Conservation (phyloP, 2,329 filamentous ascomycete genomes). For the Colletotrichum trifolii region DNA sequence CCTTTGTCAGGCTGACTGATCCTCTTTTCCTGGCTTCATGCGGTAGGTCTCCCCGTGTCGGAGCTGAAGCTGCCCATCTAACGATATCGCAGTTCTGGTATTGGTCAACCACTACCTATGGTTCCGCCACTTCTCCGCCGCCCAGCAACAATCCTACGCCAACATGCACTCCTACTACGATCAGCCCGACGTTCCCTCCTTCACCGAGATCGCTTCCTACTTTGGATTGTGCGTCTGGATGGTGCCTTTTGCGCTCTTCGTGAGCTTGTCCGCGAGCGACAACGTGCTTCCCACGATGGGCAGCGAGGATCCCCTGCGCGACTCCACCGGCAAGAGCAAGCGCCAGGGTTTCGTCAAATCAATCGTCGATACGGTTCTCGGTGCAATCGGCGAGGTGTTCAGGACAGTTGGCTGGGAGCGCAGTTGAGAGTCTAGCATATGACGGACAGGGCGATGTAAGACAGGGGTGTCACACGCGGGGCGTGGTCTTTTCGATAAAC, state of each 20-base stretch:
- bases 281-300: constrained; percentile 96
- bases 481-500: constrained; percentile 18
- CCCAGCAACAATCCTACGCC: constrained; percentile 67
- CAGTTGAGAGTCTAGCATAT: constrained; percentile 19
- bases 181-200: constrained; percentile 75
- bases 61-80: not conserved
- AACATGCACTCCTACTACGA: constrained; percentile 72
- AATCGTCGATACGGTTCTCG: constrained; percentile 68
- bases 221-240: constrained; percentile 98
- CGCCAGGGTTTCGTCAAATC: constrained; percentile 75
- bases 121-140: constrained; percentile 89
- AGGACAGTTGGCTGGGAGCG: constrained; percentile 35
- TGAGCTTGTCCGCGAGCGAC: constrained; percentile 92
- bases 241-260: constrained; percentile 93
- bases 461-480: constrained; percentile 3
- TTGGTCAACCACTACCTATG: constrained; percentile 93
- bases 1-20: constrained; percentile 85
- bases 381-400: constrained; percentile 59
- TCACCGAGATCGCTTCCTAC: constrained; percentile 94
- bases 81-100: constrained; percentile 71
- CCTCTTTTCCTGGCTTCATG: constrained; percentile 89
- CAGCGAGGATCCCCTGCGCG: constrained; percentile 68
- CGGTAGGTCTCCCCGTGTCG: constrained; percentile 59
- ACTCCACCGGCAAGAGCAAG: constrained; percentile 59
- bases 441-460: not conserved